Evolutionary conservation across 768 basidiomycete genomes (phyloP), one percentile per base, ranked within the genome.

Genomic region (Roridomyces roridus): DNA sequence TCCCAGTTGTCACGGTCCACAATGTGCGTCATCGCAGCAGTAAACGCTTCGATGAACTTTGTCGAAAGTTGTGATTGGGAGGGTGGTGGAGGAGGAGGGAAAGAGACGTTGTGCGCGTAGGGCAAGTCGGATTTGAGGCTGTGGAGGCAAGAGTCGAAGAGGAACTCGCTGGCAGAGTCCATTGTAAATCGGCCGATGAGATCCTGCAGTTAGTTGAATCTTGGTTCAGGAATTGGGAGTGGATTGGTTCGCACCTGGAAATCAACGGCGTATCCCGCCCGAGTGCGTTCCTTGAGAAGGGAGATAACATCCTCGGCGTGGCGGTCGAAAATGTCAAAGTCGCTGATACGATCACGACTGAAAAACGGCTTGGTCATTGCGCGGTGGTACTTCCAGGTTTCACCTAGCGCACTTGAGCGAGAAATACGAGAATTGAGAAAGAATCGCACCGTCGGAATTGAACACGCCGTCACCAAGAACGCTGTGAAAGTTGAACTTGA

Each of bases 91-190:
- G 20, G 61, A 37, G 7, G 72, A 51, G 49, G 68, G 43, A 60
- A 68, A 5, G 65, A 26, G n/a, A 70, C 70, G 42, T 80, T 78
- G 66, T 76, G 72, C 0, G 85, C 82, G 55, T 82, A 85, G 11
- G 82, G 83, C 11, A 88, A 70, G 12, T 73, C 74, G 8, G 78
- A 76, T 2, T 74, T 67, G 39, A 88, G 80, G 55, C 75, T 79
- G 54, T 86, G 67, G 2, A 87, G 82, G 62, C 81, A 81, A 45
- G 71, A 71, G 7, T 85, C 84, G 52, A 88, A 87, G 26, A 89
- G 77, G 63, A 87, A 87, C 53, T 87, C 85, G 1, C 85, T 82
- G 4, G 86, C 49, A 80, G 84, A 78, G 69, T 89, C 88, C 23
- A 89, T 78, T 0, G 87, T 86, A 66, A 87, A 88, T 4, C 86